Base-by-base conservation (phyloP, 441 rosid species). In the Adansonia gregorii region DNA sequence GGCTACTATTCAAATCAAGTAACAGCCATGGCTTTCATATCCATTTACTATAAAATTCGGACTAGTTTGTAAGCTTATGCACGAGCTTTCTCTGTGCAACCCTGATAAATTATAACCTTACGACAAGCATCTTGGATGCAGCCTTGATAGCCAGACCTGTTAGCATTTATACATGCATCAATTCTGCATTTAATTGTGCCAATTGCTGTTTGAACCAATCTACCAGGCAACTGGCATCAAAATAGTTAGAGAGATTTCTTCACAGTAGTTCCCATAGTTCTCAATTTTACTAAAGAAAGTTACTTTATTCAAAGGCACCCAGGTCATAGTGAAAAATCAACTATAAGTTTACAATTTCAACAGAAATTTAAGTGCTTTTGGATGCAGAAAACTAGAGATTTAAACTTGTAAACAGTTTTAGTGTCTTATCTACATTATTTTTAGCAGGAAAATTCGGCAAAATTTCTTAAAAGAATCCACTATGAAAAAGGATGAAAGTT, bases 11-110 rank as follows among this genome's bases (percentile, higher is more conserved):
- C 55, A 67, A 48, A 45, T 46, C 19, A n/a, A 65, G 70, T 45
- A 67, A 19, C 8, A 20, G 3, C 14, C 17, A 17, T 45, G 24
- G 8, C 54, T 67, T 19, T 9, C 71, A 17, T 27, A 43, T 67
- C 19, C 56, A 4, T 64, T 61, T 8, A 54, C 72, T 71, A 43
- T 71, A 35, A 24, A n/a, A 41, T 72, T 58, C 66, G n/a, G 20
- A 46, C 69, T 35, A 66, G 10, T 41, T 17, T 17, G 7, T n/a
- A 67, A 67, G n/a, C 24, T 46, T 67, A 11, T 4, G 0, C 39
- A 14, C 66, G 1, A 60, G 66, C 41, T 24, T 10, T 39, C 6
- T 43, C 48, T 43, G 8, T 43, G 48, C 48, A 43, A 43, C 48
- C 48, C 48, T 43, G 48, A 48, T 48, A 48, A 48, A 48, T 48